These are phyloP conservation scores for Westerdykella ornata DNA, from an alignment of 2,329 filamentous ascomycete species.

Conservation along the genomic window DNA sequence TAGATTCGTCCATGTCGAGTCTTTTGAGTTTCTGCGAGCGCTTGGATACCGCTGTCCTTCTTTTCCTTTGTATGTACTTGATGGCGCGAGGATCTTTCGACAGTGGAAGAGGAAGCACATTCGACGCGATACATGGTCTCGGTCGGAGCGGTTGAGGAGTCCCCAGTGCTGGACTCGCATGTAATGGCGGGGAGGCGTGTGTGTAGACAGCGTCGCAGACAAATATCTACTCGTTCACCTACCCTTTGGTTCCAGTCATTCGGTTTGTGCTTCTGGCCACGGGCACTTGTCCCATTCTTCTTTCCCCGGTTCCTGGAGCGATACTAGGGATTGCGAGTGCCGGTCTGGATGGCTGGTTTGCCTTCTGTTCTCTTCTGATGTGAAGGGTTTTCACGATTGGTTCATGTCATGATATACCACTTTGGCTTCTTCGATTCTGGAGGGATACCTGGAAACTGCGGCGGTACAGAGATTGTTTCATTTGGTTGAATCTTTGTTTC, in stretches of 20 bases:
- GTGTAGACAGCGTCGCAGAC: conserved; percentile 35
- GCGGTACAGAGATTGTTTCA: too few relatives aligned
- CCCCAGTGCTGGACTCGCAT: conserved; percentile 12
- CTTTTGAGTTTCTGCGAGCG: conserved; percentile 2
- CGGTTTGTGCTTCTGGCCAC: too few relatives aligned
- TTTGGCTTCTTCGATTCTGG: too few relatives aligned
- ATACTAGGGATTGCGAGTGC: conserved; percentile 1
- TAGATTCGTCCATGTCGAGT: too few relatives aligned
- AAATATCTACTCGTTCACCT: conserved; percentile 24
- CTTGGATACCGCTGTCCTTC: conserved; percentile 17
- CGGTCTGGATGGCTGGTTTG: conserved; percentile 7
- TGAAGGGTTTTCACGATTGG: conserved; percentile 15
- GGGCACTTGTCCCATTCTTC: background rate
- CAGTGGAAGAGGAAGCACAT: too few relatives aligned
- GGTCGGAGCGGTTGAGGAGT: too few relatives aligned
- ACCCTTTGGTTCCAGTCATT: conserved; percentile 12
- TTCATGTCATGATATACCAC: conserved; percentile 32
- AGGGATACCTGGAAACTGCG: too few relatives aligned
- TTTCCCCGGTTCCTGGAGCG: conserved; percentile 6
- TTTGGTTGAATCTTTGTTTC: too few relatives aligned
- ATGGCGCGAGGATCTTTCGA: conserved; percentile 16
- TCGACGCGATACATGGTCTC: too few relatives aligned
- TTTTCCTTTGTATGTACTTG: conserved; percentile 11
- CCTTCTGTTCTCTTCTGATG: conserved; percentile 16
- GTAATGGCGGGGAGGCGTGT: conserved; percentile 23